Percentiles rank a stretch among this genome's conserved stretches.
Evolutionary conservation across 225 moss, liverwort and hornwort genomes (phyloP).

Genomic region (Marchantia polymorpha): DNA sequence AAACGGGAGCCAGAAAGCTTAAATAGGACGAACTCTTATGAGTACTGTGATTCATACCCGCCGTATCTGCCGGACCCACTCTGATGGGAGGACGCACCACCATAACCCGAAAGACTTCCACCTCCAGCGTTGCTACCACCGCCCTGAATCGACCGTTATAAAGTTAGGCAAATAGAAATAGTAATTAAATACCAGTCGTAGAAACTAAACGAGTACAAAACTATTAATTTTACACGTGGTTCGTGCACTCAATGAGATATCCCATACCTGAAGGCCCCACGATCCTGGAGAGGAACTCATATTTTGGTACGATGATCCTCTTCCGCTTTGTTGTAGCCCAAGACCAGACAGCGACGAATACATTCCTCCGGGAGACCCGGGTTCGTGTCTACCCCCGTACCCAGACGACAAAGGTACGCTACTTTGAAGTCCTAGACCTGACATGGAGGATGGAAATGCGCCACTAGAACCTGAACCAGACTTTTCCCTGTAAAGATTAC

Average conservation of each 20-base stretch:
- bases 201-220: too few relatives aligned
- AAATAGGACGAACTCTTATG: not conserved
- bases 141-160: slow-evolving; percentile 43
- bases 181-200: too few relatives aligned
- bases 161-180: not conserved
- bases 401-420: slow-evolving; percentile 70
- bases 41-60: slow-evolving; percentile 67
- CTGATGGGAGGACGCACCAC: slow-evolving; percentile 97
- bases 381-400: slow-evolving; percentile 85
- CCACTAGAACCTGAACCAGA: slow-evolving; percentile 65
- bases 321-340: slow-evolving; percentile 49
- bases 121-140: slow-evolving; percentile 72
- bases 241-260: not conserved
- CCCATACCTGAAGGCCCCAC: slow-evolving; percentile 86
- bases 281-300: slow-evolving; percentile 74
- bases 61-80: slow-evolving; percentile 83
- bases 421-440: slow-evolving; percentile 60
- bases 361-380: slow-evolving; percentile 87
- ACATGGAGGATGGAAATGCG: slow-evolving; percentile 69
- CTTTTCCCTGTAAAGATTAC: slow-evolving; percentile 79
- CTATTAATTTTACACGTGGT: too few relatives aligned
- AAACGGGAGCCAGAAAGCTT: slow-evolving; percentile 33
- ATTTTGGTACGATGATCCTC: slow-evolving; percentile 76
- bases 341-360: slow-evolving; percentile 71
- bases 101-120: slow-evolving; percentile 88